Evolutionary conservation across 768 basidiomycete species (phyloP).

Genomic region (Kwoniella dendrophila): DNA sequence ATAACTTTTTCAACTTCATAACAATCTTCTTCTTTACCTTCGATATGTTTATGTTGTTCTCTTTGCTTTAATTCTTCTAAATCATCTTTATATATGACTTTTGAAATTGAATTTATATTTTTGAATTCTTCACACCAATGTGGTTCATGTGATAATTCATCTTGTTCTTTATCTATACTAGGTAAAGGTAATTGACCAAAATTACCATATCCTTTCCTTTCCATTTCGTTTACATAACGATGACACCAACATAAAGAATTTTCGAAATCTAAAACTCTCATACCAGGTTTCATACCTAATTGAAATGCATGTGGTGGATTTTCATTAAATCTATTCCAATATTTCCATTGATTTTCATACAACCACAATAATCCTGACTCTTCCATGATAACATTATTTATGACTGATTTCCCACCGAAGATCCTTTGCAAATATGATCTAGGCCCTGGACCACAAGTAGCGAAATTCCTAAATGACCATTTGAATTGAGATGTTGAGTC

Average conservation of each 20-base stretch:
- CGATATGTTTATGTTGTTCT: conserved; percentile 8
- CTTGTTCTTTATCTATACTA: conserved; percentile 3
- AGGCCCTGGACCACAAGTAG: conserved; percentile 37
- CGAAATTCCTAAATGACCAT: conserved; percentile 31
- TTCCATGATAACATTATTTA: conserved; percentile 32
- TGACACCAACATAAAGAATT: conserved; percentile 43
- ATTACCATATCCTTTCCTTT: conserved; percentile 87
- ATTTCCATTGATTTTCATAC: conserved; percentile 41
- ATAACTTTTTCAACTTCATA: conserved; percentile 41
- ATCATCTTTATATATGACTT: conserved; percentile 16
- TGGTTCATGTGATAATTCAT: conserved; percentile 13
- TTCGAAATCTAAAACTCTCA: conserved; percentile 37
- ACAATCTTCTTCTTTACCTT: conserved; percentile 18
- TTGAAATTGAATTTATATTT: not conserved
- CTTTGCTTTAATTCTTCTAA: conserved; percentile 14
- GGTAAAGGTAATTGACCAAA: conserved; percentile 60
- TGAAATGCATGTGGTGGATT: conserved; percentile 33
- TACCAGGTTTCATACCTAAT: conserved; percentile 32
- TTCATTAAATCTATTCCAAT: conserved; percentile 32
- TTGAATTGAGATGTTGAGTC: conserved; percentile 16
- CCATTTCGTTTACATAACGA: conserved; percentile 70
- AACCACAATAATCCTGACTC: conserved; percentile 39
- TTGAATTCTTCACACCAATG: conserved; percentile 36
- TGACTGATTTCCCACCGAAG: conserved; percentile 26
- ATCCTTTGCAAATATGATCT: conserved; percentile 24